Percentiles rank a stretch among this genome's conserved stretches.
phyloP scores from a whole-genome alignment of 2,329 filamentous ascomycete species.

The Beauveria sp. region DNA sequence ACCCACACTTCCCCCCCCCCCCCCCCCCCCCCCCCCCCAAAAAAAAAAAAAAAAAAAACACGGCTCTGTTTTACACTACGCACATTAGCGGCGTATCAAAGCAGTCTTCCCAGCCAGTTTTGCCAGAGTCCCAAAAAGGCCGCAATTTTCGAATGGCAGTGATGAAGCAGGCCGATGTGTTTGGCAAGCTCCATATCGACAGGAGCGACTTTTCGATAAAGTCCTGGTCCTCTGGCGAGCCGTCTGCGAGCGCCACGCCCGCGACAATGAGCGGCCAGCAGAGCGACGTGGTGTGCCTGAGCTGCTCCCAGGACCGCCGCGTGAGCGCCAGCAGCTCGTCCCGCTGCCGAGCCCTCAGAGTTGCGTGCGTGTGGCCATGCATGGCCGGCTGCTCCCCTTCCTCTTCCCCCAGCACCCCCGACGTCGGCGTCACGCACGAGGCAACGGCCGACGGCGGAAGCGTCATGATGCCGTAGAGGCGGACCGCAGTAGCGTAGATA shows the following conservation, averaged over 20 bases:
- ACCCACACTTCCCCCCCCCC: no score
- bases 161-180: background rate
- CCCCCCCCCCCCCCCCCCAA: no score
- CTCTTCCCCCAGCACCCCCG: no score
- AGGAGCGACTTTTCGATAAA: background rate
- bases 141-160: background rate
- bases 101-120: slow-evolving; percentile 2
- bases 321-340: background rate
- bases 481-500: background rate
- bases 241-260: background rate
- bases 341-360: background rate
- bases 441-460: background rate
- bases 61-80: background rate
- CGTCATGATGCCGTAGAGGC: background rate
- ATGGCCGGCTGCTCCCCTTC: background rate
- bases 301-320: background rate
- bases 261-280: slow-evolving; percentile 5
- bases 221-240: background rate
- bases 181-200: background rate
- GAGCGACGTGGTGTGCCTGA: background rate
- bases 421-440: background rate
- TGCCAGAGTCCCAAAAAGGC: background rate
- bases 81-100: background rate
- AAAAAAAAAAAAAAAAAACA: background rate
- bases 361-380: background rate